These are phyloP conservation scores for Pleurotus djamor DNA, from an alignment of 768 basidiomycete genomes.

Conservation along the genomic window DNA sequence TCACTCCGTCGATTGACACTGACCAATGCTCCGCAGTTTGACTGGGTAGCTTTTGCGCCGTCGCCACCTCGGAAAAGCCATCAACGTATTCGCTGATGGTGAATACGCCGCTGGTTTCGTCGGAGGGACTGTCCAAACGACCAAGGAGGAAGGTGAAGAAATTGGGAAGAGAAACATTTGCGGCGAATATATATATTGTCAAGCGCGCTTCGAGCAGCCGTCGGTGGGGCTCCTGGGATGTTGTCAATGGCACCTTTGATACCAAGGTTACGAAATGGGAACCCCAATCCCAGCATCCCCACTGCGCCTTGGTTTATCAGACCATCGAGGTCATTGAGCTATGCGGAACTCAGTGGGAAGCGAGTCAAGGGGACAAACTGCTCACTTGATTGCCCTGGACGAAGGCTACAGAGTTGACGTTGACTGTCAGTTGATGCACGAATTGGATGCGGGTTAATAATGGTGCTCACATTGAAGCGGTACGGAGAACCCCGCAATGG, in stretches of 20 bases:
- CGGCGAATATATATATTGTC: slow-evolving; percentile 66
- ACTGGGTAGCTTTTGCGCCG: slow-evolving; percentile 51
- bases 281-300: not conserved
- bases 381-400: not conserved
- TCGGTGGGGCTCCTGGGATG: slow-evolving; percentile 26
- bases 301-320: not conserved
- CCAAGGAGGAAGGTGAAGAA: slow-evolving; percentile 64
- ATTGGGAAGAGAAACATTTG: slow-evolving; percentile 55
- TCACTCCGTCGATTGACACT: slow-evolving; percentile 42
- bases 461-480: slow-evolving; percentile 43
- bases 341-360: not conserved
- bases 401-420: no score
- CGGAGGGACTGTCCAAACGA: slow-evolving; percentile 50
- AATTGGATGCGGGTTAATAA: not conserved
- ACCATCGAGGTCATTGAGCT: not conserved
- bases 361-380: not conserved
- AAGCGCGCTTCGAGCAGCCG: slow-evolving; percentile 49
- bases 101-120: slow-evolving; percentile 55
- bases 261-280: not conserved
- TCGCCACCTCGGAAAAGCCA: slow-evolving; percentile 44
- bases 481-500: slow-evolving; percentile 42
- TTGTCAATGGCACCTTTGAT: slow-evolving; percentile 33
- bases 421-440: not conserved
- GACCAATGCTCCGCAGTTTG: slow-evolving; percentile 55
- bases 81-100: slow-evolving; percentile 58